Evolutionary conservation across 306 rosid genomes (phyloP), one percentile per base, ranked within the genome.

Genomic region (Leucaena leucocephala): DNA sequence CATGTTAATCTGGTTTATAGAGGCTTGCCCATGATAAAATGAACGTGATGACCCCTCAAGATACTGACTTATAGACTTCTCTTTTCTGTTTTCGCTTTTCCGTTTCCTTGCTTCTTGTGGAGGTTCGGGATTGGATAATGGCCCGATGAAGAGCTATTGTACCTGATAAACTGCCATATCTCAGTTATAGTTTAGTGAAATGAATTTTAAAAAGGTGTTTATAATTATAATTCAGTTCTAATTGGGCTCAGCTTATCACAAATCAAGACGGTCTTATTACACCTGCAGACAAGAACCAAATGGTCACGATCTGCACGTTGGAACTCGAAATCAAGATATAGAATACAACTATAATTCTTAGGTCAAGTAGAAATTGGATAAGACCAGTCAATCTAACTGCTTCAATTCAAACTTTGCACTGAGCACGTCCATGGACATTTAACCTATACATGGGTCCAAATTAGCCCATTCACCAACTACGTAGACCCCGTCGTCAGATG

Each of bases 1-100:
- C 88, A 21, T 87, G 87, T 84, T 86, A 61, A 83, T 77, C 82
- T 81, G 87, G 90, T 81, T 70, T 88, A 85, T 85, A 90, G 86
- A 84, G 88, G 63, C 57, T 81, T 85, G 80, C 80, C 54, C 80
- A 72, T 81, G 43, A 55, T 78, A 75, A 76, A 79, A 82, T 83
- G 64, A 46, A 69, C 64, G 61, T 45, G 69, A 78, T 75, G 68
- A 2, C 35, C 72, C 7, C 57, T 8, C 8, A 14, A 2, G 57
- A 11, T 67, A 3, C 35, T n/a, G 22, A 7, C 46, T 12, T 7
- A 22, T 39, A 1, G 9, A 36, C 19, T 27, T 15, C 22, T 17
- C 59, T 7, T 15, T 58, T 17, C 5, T 10, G 6, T 11, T 22
- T 59, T 27, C 4, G 3, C 22, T 58, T 58, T 58, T 27, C 27